Conservation (phyloP, 2,329 filamentous ascomycete species). For the Penicillium griseofulvum region DNA sequence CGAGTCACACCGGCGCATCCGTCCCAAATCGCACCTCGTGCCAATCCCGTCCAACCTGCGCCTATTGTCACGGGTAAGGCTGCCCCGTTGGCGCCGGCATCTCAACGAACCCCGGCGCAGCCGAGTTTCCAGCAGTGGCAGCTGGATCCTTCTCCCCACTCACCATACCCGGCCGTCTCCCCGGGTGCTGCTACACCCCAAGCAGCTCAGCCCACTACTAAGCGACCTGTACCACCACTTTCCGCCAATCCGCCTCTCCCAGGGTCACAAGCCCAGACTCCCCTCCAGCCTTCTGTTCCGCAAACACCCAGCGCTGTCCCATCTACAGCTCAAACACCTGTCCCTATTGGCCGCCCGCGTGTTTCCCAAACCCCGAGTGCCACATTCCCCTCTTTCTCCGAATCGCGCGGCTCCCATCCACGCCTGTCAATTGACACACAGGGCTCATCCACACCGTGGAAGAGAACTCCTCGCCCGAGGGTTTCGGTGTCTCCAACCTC, state of each 20-base stretch:
- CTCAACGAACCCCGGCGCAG: slow-evolving; percentile 26
- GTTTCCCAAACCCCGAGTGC: slow-evolving; percentile 31
- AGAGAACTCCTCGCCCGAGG: slow-evolving; percentile 35
- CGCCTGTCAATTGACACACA: slow-evolving; percentile 40
- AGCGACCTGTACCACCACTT: slow-evolving; percentile 20
- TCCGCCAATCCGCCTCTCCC: slow-evolving; percentile 18
- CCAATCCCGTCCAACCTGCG: slow-evolving; percentile 12
- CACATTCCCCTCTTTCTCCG: slow-evolving; percentile 25
- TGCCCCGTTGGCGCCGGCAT: slow-evolving; percentile 14
- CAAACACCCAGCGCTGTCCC: slow-evolving; percentile 27
- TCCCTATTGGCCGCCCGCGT: slow-evolving; percentile 21
- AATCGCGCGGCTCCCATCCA: slow-evolving; percentile 28
- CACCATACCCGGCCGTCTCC: slow-evolving; percentile 27
- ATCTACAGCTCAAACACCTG: slow-evolving; percentile 22
- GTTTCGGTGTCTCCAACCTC: slow-evolving; percentile 40
- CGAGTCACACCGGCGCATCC: slow-evolving; percentile 22
- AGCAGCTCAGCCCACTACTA: slow-evolving; percentile 13
- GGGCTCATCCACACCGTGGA: slow-evolving; percentile 47
- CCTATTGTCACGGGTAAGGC: slow-evolving; percentile 18
- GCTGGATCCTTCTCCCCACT: slow-evolving; percentile 32
- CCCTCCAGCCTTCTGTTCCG: slow-evolving; percentile 22
- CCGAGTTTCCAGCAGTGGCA: slow-evolving; percentile 41
- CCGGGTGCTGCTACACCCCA: slow-evolving; percentile 21
- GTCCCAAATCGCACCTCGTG: slow-evolving; percentile 26
- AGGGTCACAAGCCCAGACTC: slow-evolving; percentile 15